These are phyloP conservation scores for Chlorella sp. DNA, from an alignment of 139 green algal species.

Conservation along the genomic window DNA sequence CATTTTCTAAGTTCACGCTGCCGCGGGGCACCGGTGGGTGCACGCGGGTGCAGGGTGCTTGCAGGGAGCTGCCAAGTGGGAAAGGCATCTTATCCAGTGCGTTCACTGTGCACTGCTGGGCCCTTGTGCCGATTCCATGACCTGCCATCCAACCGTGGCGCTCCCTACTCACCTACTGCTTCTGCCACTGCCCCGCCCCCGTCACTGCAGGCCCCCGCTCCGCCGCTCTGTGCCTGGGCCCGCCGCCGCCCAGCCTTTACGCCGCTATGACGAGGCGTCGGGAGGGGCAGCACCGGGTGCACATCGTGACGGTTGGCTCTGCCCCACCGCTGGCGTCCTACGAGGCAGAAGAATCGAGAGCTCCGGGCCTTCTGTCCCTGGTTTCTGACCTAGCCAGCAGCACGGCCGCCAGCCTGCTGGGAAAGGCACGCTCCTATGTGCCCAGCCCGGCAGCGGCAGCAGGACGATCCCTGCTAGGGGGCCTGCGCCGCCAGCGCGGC, in stretches of 20 bases:
- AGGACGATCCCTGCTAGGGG: neutral
- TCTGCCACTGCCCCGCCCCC: no score
- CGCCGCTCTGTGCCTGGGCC: no score
- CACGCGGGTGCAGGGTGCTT: neutral
- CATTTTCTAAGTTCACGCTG: constrained; percentile 58
- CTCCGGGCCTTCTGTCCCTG: constrained; percentile 44
- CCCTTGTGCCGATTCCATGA: no score
- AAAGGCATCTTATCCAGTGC: neutral
- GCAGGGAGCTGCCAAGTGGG: neutral
- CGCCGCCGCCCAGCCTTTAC: no score
- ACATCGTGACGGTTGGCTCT: constrained; percentile 52
- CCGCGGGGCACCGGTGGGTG: constrained; percentile 31
- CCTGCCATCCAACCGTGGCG: no score
- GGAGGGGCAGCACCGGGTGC: neutral
- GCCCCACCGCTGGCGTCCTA: constrained; percentile 46
- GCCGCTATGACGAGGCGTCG: constrained; percentile 33
- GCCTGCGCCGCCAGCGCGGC: constrained; percentile 12
- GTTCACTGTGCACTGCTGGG: no score
- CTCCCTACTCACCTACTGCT: no score
- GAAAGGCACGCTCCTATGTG: constrained; percentile 8
- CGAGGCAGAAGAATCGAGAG: constrained; percentile 50
- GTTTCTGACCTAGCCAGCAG: constrained; percentile 42
- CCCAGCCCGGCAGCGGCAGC: neutral
- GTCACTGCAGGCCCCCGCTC: no score
- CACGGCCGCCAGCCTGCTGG: constrained; percentile 32